Percentiles rank a stretch among this genome's conserved stretches.
These are phyloP conservation scores for Galerina sulciceps DNA, from an alignment of 768 basidiomycete species.

Conservation along the genomic window DNA sequence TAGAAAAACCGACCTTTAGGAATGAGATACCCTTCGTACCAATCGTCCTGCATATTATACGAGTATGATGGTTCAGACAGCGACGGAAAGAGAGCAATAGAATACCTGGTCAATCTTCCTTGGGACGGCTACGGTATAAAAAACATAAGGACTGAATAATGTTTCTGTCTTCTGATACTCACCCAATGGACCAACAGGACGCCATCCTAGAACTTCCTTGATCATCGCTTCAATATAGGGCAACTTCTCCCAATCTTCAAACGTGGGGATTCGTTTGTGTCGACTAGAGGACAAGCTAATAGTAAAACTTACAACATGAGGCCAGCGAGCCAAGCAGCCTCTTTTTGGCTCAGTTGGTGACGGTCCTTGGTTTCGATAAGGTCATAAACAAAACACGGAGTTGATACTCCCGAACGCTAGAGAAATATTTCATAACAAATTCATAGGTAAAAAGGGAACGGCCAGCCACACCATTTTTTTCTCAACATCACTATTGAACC, in stretches of 20 bases:
- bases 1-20: constrained; percentile 34
- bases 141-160: neutral
- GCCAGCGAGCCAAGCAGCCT: constrained; percentile 2
- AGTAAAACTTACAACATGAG: neutral
- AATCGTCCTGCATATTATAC: constrained; percentile 33
- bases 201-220: constrained; percentile 25
- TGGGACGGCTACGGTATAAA: neutral
- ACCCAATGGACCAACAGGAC: constrained; percentile 24
- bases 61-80: neutral
- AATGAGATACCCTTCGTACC: constrained; percentile 44
- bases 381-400: neutral
- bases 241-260: constrained; percentile 13
- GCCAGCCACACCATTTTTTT: neutral
- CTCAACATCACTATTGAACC: neutral
- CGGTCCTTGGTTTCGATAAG: neutral
- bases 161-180: neutral
- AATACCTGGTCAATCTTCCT: neutral
- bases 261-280: constrained; percentile 15
- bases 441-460: neutral
- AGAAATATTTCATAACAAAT: no score
- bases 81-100: neutral
- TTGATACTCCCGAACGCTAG: neutral
- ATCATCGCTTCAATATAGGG: constrained; percentile 17
- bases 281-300: neutral
- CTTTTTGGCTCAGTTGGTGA: neutral